Percentiles rank a stretch among this genome's conserved stretches.
Conservation (phyloP, 306 rosid species). For the Vachellia collinsii region DNA sequence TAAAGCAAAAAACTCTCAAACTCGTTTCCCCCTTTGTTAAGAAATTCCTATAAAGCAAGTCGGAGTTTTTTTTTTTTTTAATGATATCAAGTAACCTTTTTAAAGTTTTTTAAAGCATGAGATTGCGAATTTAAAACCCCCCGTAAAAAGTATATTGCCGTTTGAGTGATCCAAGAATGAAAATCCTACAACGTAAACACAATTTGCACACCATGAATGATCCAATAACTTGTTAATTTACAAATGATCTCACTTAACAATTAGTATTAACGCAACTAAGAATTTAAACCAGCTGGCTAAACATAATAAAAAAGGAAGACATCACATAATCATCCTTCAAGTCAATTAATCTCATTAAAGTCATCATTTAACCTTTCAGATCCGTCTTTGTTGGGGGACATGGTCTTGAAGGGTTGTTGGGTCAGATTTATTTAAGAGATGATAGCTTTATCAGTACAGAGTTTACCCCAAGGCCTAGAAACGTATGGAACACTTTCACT, state of each 20-base stretch:
- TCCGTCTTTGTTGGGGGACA: not conserved
- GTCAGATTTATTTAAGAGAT: conserved; percentile 17
- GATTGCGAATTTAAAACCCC: no score
- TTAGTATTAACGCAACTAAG: no score
- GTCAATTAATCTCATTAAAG: conserved; percentile 15
- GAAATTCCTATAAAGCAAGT: no score
- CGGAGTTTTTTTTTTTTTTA: no score
- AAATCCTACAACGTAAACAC: not conserved
- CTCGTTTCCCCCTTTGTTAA: not conserved
- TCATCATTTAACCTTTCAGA: not conserved
- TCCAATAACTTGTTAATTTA: not conserved
- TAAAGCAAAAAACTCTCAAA: not conserved
- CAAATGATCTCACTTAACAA: not conserved
- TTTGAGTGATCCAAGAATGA: no score
- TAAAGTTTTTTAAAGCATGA: no score
- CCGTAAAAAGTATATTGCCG: no score
- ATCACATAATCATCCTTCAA: not conserved
- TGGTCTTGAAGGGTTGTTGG: not conserved
- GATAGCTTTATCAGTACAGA: not conserved
- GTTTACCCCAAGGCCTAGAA: not conserved
- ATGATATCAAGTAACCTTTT: no score
- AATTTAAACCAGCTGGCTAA: not conserved
- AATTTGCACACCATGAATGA: not conserved
- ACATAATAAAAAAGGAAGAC: not conserved
- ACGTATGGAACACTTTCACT: conserved; percentile 9